Evolutionary conservation across 2,329 filamentous ascomycete genomes (phyloP).

Genomic region (Pseudogymnoascus sp.): DNA sequence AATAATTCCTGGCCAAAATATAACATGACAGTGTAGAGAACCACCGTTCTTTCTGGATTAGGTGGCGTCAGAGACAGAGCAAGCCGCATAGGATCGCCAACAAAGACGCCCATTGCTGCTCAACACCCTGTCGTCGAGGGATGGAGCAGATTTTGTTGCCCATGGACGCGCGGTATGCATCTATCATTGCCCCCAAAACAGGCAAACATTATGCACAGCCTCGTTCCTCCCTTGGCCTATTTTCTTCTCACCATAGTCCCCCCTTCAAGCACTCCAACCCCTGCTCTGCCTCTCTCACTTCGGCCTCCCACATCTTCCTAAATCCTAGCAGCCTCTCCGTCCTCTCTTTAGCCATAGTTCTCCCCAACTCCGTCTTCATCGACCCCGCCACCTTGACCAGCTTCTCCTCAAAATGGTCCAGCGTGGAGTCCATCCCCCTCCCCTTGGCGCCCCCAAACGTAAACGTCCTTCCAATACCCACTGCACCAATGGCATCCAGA

Average conservation of each 20-base stretch:
- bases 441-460: slow-evolving; percentile 63
- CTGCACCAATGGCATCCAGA: slow-evolving; percentile 80
- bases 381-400: slow-evolving; percentile 53
- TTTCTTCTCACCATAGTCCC: background rate
- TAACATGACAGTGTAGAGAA: background rate
- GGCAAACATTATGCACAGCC: background rate
- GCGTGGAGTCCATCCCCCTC: slow-evolving; percentile 52
- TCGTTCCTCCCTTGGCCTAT: background rate
- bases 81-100: background rate
- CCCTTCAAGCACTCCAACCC: slow-evolving; percentile 11
- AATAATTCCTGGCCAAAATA: background rate
- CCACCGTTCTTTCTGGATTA: background rate
- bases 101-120: background rate
- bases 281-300: slow-evolving; percentile 31
- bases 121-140: background rate
- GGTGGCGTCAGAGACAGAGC: background rate
- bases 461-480: slow-evolving; percentile 74
- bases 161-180: background rate
- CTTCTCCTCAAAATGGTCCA: slow-evolving; percentile 72
- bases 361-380: slow-evolving; percentile 56
- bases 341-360: slow-evolving; percentile 43
- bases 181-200: background rate
- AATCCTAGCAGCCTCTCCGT: slow-evolving; percentile 45
- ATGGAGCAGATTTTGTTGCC: no score
- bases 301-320: slow-evolving; percentile 51